These are phyloP conservation scores for Ustilago loliicola DNA, from an alignment of 1,284 basidiomycete genomes.

Conservation along the genomic window DNA sequence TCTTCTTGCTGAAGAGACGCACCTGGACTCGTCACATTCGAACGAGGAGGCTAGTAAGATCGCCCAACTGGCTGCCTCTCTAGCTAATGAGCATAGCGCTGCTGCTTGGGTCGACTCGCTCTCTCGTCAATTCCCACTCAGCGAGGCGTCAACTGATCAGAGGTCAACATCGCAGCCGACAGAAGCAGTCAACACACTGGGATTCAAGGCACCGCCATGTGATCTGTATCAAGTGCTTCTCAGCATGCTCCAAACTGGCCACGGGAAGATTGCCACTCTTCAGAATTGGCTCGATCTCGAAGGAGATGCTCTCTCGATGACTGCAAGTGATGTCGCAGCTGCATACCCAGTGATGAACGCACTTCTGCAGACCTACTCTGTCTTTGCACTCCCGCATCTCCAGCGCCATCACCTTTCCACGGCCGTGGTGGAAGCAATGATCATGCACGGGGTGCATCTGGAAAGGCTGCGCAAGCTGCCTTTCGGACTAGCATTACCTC, in stretches of 20 bases:
- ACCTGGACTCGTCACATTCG: conserved; percentile 28
- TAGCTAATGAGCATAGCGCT: conserved; percentile 7
- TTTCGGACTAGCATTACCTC: conserved; percentile 81
- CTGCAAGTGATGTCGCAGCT: neutral
- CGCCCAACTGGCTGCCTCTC: neutral
- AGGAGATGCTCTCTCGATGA: neutral
- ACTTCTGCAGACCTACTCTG: conserved; percentile 14
- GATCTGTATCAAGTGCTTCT: conserved; percentile 28
- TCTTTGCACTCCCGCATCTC: conserved; percentile 10
- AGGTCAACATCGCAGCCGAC: neutral
- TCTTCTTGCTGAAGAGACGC: conserved; percentile 54
- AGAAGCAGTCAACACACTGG: neutral
- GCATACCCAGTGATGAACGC: conserved; percentile 28
- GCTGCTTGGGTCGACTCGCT: conserved; percentile 22
- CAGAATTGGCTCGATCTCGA: conserved; percentile 17
- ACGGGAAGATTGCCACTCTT: conserved; percentile 1
- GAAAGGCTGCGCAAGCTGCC: conserved; percentile 75
- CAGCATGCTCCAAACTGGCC: conserved; percentile 2
- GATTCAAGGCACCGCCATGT: conserved; percentile 1
- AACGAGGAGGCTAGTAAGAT: conserved; percentile 2
- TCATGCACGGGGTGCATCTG: conserved; percentile 74
- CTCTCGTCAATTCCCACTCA: conserved; percentile 6
- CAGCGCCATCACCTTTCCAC: conserved; percentile 4
- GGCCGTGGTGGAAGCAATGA: conserved; percentile 77
- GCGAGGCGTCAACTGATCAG: neutral